Percentiles rank a stretch among this genome's conserved stretches.
phyloP scores from a whole-genome alignment of 2,329 filamentous ascomycete species.

The Fusarium drepaniforme region DNA sequence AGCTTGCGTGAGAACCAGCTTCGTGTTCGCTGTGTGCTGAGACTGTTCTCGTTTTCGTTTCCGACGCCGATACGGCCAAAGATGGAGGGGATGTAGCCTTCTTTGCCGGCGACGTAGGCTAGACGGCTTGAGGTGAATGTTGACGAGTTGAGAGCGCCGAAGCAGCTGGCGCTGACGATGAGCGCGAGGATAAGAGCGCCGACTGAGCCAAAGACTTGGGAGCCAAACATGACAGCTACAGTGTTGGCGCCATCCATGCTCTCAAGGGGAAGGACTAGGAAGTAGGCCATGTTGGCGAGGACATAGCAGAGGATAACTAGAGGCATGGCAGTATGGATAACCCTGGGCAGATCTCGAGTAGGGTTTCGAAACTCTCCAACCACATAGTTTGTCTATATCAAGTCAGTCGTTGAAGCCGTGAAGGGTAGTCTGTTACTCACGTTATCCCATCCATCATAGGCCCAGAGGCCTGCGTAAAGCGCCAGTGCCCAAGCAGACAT shows the following conservation, averaged over 20 bases:
- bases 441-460: constrained; percentile 99
- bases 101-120: constrained; percentile 93
- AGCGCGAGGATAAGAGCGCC: constrained; percentile 89
- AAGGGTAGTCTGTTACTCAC: constrained; percentile 63
- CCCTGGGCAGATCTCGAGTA: constrained; percentile 87
- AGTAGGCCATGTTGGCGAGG: constrained; percentile 92
- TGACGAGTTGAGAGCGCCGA: constrained; percentile 93
- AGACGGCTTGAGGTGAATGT: constrained; percentile 94
- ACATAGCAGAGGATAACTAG: constrained; percentile 92
- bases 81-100: constrained; percentile 88
- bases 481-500: constrained; percentile 92
- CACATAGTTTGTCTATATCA: constrained; percentile 89
- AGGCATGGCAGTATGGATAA: constrained; percentile 97
- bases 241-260: constrained; percentile 91
- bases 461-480: constrained; percentile 95
- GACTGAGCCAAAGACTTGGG: constrained; percentile 86
- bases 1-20: constrained; percentile 71
- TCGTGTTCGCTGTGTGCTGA: constrained; percentile 61
- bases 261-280: constrained; percentile 86
- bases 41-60: constrained; percentile 52
- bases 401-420: constrained; percentile 11
- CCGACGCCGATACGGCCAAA: constrained; percentile 87
- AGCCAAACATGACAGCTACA: constrained; percentile 94
- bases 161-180: constrained; percentile 90
- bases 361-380: constrained; percentile 97